Conservation (phyloP, 179 eudicot species). For the Silene coronaria region DNA sequence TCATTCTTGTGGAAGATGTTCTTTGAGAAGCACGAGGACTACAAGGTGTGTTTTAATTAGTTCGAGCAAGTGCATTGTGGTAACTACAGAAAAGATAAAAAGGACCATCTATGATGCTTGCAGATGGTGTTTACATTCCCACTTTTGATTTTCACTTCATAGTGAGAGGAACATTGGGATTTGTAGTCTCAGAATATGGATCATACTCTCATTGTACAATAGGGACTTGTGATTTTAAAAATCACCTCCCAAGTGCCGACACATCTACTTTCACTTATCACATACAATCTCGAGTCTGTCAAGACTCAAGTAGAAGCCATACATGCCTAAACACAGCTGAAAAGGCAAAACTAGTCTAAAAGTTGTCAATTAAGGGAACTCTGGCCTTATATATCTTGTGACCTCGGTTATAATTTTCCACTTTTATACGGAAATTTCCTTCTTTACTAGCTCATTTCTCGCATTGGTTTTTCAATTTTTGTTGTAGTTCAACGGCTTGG, state of each 20-base stretch:
- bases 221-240: too few species aligned
- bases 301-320: too few species aligned
- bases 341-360: background rate
- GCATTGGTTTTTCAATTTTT: background rate
- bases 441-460: background rate
- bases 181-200: background rate
- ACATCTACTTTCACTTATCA: too few species aligned
- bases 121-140: background rate
- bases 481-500: constrained; percentile 88
- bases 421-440: background rate
- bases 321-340: too few species aligned
- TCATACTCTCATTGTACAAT: background rate
- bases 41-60: constrained; percentile 49
- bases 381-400: too few species aligned
- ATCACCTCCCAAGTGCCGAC: too few species aligned
- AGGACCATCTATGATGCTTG: background rate
- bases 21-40: constrained; percentile 93
- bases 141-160: too few species aligned
- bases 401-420: too few species aligned
- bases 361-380: background rate
- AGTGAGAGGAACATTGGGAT: background rate
- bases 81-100: background rate
- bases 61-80: background rate
- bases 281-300: too few species aligned
- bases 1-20: constrained; percentile 98